phyloP scores from a whole-genome alignment of 805 yeast species.

The Spencermartinsiella europaea region DNA sequence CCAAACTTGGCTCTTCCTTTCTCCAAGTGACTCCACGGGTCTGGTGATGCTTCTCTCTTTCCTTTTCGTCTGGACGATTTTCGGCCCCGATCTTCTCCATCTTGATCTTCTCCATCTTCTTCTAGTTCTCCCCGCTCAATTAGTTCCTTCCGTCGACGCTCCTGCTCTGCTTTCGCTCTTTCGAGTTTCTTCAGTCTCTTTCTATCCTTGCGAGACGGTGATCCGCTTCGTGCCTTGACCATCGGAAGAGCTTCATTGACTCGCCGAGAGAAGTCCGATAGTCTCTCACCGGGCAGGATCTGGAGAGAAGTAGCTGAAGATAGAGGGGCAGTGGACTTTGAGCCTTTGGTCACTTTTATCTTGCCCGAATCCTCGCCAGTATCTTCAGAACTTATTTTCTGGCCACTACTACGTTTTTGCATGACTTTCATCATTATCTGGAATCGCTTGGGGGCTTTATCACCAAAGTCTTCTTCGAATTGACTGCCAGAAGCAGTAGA shows the following conservation, averaged over 20 bases:
- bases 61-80: conserved; percentile 10
- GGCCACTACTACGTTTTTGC: conserved; percentile 7
- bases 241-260: conserved; percentile 39
- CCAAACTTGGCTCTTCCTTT: conserved; percentile 36
- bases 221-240: conserved; percentile 32
- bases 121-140: conserved; percentile 26
- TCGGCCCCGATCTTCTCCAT: conserved; percentile 2
- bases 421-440: conserved; percentile 25
- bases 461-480: conserved; percentile 20
- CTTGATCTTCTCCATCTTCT: conserved; percentile 18
- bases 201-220: conserved; percentile 27
- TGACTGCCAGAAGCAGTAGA: neutral
- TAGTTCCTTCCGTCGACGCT: conserved; percentile 12
- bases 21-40: conserved; percentile 37
- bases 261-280: conserved; percentile 36
- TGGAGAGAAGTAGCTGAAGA: conserved; percentile 15
- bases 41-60: conserved; percentile 36
- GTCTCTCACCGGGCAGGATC: conserved; percentile 33
- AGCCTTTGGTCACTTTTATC: conserved; percentile 2
- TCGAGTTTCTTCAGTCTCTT: conserved; percentile 24
- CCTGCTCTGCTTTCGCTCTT: conserved; percentile 17
- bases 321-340: neutral
- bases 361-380: conserved; percentile 1
- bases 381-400: neutral
- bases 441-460: conserved; percentile 34